Base-by-base conservation (phyloP, 306 rosid species). In the Pyrus bretschneideri region DNA sequence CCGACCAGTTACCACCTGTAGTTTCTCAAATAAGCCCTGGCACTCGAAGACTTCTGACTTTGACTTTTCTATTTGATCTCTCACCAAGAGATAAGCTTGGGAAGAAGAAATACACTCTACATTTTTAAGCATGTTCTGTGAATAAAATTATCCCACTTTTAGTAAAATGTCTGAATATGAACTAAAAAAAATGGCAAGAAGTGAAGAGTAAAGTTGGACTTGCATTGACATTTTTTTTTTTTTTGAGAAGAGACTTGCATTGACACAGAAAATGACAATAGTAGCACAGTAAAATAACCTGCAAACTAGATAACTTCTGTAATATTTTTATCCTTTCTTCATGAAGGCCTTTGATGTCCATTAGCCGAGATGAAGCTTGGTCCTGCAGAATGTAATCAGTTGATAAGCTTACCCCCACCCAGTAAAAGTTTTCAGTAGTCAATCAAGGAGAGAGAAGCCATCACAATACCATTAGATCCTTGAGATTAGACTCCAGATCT, bases 1-100 rank as follows among this genome's bases (percentile, higher is more conserved):
- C 90, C 93, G 74, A 92, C 93, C 90, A 88, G 87, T 89, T 81
- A 91, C 97, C 86, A 95, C 99, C 99, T 95, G 99, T 79, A 91
- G 93, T 89, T 91, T 95, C 91, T 92, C 92, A 17, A 82, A 82
- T 70, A 83, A 82, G 71, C 93, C 87, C 83, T 83, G 98, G 84
- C 83, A 93, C 81, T 89, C 79, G 38, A 69, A 76, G 72, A 87
- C 91, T 87, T 92, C 88, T 3, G 82, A 84, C 80, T 89, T 95
- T 17, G 93, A 90, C 71, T 85, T 91, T 73, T 91, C 92, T 67
- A 91, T 83, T 84, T 87, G 96, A 82, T 92, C 93, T 85, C 82
- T 86, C 86, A 91, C 87, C 85, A 89, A 79, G 69, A 88, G 85
- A 79, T 83, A 90, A 42, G 90, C 84, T 79, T 74, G 77, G 76